These are phyloP conservation scores for Themeda triandra DNA, from an alignment of 176 grass and related monocot genomes.

Conservation along the genomic window DNA sequence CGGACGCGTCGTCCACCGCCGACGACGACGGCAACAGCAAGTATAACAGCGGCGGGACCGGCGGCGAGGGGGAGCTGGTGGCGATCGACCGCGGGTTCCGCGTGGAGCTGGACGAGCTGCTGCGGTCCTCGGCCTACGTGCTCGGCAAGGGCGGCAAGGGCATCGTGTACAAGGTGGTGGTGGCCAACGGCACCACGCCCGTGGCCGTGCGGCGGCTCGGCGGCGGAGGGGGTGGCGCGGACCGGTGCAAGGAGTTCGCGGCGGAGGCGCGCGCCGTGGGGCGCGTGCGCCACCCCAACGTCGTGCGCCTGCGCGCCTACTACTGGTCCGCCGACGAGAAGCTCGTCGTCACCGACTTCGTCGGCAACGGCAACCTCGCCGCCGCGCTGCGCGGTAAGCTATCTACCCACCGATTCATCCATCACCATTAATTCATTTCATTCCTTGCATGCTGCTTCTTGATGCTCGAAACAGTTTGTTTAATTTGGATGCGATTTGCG, in stretches of 20 bases:
- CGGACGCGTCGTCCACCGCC: conserved; percentile 3
- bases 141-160: conserved; percentile 90
- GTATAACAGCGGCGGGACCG: conserved; percentile 15
- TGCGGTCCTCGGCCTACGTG: conserved; percentile 90
- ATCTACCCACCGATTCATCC: background rate
- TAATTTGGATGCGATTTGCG: background rate
- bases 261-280: conserved; percentile 71
- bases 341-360: conserved; percentile 96
- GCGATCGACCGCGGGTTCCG: conserved; percentile 77
- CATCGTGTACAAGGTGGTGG: conserved; percentile 98
- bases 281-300: conserved; percentile 65
- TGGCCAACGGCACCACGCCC: conserved; percentile 60
- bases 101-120: conserved; percentile 88
- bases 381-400: conserved; percentile 61
- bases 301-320: conserved; percentile 82
- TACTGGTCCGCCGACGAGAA: conserved; percentile 97
- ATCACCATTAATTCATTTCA: background rate
- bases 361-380: conserved; percentile 92
- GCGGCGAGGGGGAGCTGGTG: conserved; percentile 70
- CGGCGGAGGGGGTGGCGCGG: conserved; percentile 25
- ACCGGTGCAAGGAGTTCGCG: conserved; percentile 74
- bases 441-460: background rate
- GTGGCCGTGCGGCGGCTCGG: conserved; percentile 93
- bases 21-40: conserved; percentile 15
- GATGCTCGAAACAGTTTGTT: background rate